Conservation (phyloP, 2,329 filamentous ascomycete species). For the Talaromyces sp. region DNA sequence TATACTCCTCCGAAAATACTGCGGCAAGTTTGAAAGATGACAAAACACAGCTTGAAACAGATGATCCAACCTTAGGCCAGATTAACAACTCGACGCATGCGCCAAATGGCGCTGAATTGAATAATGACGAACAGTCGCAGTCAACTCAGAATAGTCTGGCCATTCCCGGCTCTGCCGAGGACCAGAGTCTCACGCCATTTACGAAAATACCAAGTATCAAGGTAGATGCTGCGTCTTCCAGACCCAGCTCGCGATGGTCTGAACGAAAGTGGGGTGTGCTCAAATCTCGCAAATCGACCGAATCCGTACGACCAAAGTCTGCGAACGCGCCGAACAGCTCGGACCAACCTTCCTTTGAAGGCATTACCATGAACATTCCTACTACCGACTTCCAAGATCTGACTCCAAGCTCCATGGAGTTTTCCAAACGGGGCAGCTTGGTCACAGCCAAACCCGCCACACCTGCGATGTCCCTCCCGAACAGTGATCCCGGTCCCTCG, state of each 20-base stretch:
- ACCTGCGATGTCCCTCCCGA: slow-evolving; percentile 30
- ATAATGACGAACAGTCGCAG: neutral
- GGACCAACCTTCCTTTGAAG: slow-evolving; percentile 40
- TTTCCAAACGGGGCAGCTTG: slow-evolving; percentile 60
- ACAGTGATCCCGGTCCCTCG: slow-evolving; percentile 7
- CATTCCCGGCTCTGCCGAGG: slow-evolving; percentile 21
- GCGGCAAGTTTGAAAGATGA: slow-evolving; percentile 20
- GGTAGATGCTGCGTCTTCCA: slow-evolving; percentile 33
- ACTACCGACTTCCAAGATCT: slow-evolving; percentile 53
- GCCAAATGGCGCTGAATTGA: slow-evolving; percentile 8
- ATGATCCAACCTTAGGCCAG: neutral
- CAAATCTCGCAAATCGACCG: slow-evolving; percentile 32
- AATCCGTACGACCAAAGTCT: slow-evolving; percentile 30
- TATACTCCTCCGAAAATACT: slow-evolving; percentile 27
- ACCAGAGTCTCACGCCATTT: slow-evolving; percentile 29
- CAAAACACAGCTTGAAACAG: neutral
- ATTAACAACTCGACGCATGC: slow-evolving; percentile 20
- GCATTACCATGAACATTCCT: slow-evolving; percentile 56
- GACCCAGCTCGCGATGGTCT: slow-evolving; percentile 43
- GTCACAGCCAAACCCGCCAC: slow-evolving; percentile 48
- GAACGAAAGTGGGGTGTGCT: slow-evolving; percentile 43
- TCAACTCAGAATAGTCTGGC: slow-evolving; percentile 14
- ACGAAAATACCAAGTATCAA: slow-evolving; percentile 41
- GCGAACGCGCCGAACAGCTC: slow-evolving; percentile 33
- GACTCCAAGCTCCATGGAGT: slow-evolving; percentile 51